Base-by-base conservation (phyloP, 2,329 filamentous ascomycete species). In the Pseudogymnoascus sp. region DNA sequence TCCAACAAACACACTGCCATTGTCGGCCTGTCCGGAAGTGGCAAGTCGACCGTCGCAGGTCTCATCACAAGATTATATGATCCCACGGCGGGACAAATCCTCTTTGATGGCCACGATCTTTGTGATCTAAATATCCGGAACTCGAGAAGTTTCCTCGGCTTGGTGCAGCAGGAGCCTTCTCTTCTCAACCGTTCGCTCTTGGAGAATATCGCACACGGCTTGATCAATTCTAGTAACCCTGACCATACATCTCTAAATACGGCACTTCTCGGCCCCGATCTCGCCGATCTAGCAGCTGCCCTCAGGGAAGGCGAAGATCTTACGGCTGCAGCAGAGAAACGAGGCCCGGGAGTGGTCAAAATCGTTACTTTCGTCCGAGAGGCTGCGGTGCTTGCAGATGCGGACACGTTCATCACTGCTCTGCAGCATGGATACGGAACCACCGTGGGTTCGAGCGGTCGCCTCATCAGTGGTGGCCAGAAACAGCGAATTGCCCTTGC, bases 401-500 rank as follows among this genome's bases (percentile, higher is more conserved):
- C 83, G 0, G 74, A 77, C 45, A 70, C 69, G 14, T 88, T 85
- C 70, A 84, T 84, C 68, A 74, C 76, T 59, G 75, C 72, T 2
- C 77, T 83, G 1, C 80, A 84, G 37, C 23, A 69, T 62, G 69
- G 68, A 11, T 68, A 69, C 23, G 64, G 67, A 10, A 71, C 69
- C 10, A 23, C 62, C 5, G 63, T 68, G 5, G 67, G 67, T 6
- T 62, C 64, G 21, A 63, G 59, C 3, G 65, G 67, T 8, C 65
- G 26, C 78, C 80, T 37, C 72, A 86, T 95, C 1, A 91, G 88
- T 14, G 88, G 90, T n/a, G 90, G 91, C 0, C 90, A 95, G 71
- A 82, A 88, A 6, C 90, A 95, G 72, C 83, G 91, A 1, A 81
- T 95, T n/a, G 88, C 89, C 2, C 91, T 92, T 66, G 89, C 89